Conservation (phyloP, 1,139 yeast species). For the Hansenula sp. region DNA sequence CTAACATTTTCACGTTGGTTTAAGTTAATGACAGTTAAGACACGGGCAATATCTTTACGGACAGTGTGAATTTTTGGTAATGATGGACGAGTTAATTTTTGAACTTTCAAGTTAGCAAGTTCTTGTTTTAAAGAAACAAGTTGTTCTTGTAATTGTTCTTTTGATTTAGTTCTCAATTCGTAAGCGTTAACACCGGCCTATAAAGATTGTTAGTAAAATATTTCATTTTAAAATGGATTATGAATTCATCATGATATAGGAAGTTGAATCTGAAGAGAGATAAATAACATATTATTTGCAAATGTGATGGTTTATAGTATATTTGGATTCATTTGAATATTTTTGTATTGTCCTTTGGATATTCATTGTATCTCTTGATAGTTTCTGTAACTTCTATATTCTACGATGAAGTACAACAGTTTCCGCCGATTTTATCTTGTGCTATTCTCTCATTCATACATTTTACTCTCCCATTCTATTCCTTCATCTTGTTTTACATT, state of each 20-base stretch:
- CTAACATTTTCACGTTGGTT: constrained; percentile 95
- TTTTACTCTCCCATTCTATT: no score
- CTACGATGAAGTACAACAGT: no score
- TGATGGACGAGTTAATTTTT: constrained; percentile 87
- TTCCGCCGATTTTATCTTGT: no score
- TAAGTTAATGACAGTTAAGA: constrained; percentile 93
- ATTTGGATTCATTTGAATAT: no score
- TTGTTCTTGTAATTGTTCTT: constrained; percentile 93
- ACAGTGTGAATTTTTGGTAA: constrained; percentile 94
- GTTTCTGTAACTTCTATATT: no score
- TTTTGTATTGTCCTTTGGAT: no score
- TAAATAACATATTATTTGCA: neutral
- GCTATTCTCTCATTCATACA: no score
- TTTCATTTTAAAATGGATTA: neutral
- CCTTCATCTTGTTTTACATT: no score
- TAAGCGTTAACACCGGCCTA: constrained; percentile 91
- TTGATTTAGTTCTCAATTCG: constrained; percentile 97
- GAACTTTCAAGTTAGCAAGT: constrained; percentile 94
- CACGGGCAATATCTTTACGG: constrained; percentile 98
- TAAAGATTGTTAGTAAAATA: constrained; percentile 16
- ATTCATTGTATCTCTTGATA: no score
- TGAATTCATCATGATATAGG: neutral
- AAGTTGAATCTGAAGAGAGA: neutral
- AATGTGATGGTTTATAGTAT: no score
- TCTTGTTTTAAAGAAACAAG: constrained; percentile 96